A percentile compares a stretch with the other conserved stretches of the same genome.
Evolutionary conservation across 345 rosid genomes (phyloP).

Genomic region (Geranium brycei): DNA sequence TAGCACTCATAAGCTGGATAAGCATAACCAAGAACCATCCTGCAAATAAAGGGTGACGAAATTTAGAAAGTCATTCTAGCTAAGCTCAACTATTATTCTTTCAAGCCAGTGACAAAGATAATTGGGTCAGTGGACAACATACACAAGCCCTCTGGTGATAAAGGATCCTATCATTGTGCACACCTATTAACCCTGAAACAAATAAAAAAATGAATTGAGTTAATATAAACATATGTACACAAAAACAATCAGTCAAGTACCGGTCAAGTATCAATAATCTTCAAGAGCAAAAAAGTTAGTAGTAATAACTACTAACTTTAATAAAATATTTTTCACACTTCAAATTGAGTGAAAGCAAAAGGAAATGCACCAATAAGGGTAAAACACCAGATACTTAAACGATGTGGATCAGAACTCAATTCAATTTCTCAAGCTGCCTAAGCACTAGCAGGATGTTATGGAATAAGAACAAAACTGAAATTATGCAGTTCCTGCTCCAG

Average conservation of each 20-base stretch:
- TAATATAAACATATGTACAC: not conserved
- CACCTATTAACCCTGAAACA: slow-evolving; percentile 3
- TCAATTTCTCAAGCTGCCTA: no score
- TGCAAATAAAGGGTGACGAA: slow-evolving; percentile 10
- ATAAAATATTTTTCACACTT: not conserved
- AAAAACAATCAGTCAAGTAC: not conserved
- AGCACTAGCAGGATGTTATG: no score
- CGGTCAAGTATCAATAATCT: no score
- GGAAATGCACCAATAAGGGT: not conserved
- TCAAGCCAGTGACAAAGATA: not conserved
- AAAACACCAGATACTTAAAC: not conserved
- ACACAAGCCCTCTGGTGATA: slow-evolving; percentile 48
- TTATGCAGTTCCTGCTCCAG: not conserved
- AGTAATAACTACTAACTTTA: not conserved
- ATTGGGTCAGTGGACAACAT: slow-evolving; percentile 8
- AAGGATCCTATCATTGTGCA: slow-evolving; percentile 41
- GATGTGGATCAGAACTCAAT: no score
- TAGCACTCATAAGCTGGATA: slow-evolving; percentile 60
- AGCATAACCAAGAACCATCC: slow-evolving; percentile 49
- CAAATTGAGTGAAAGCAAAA: not conserved
- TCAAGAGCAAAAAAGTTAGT: not conserved
- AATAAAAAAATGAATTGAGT: not conserved
- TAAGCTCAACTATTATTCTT: not conserved
- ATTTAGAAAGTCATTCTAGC: not conserved
- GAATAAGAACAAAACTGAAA: no score